These are phyloP conservation scores for Phoma sp. DNA, from an alignment of 2,329 filamentous ascomycete genomes.

Conservation along the genomic window DNA sequence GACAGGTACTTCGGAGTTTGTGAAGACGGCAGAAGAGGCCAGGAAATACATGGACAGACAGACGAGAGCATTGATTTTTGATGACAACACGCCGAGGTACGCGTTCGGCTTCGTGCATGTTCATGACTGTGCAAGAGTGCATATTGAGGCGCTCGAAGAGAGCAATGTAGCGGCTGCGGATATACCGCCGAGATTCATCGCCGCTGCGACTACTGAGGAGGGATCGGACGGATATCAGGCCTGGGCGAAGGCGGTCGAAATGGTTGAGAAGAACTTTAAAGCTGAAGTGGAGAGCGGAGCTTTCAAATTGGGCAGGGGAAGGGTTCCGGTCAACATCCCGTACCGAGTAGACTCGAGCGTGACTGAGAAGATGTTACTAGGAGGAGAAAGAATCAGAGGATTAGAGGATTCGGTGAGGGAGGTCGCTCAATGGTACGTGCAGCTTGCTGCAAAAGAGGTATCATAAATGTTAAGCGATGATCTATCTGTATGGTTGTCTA, in stretches of 20 bases:
- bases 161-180: conserved; percentile 19
- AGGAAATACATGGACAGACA: conserved; percentile 39
- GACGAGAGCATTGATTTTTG: conserved; percentile 40
- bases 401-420: conserved; percentile 35
- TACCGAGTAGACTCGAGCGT: conserved; percentile 36
- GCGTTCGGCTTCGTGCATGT: conserved; percentile 45
- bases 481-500: neutral
- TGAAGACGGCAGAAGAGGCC: conserved; percentile 24
- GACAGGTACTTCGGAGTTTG: conserved; percentile 42
- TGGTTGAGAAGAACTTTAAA: conserved; percentile 27
- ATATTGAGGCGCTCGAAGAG: conserved; percentile 38
- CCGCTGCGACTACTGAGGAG: conserved; percentile 31
- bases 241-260: conserved; percentile 32
- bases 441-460: conserved; percentile 7
- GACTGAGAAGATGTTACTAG: conserved; percentile 35
- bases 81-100: conserved; percentile 37
- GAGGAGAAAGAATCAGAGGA: conserved; percentile 23
- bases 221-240: conserved; percentile 23
- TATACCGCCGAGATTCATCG: conserved; percentile 38
- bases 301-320: conserved; percentile 33
- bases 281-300: conserved; percentile 22
- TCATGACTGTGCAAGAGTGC: conserved; percentile 39
- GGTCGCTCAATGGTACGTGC: conserved; percentile 39
- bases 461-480: neutral
- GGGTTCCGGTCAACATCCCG: conserved; percentile 40